These are phyloP conservation scores for Microbotryum saponariae DNA, from an alignment of 1,284 basidiomycete genomes.

Conservation along the genomic window DNA sequence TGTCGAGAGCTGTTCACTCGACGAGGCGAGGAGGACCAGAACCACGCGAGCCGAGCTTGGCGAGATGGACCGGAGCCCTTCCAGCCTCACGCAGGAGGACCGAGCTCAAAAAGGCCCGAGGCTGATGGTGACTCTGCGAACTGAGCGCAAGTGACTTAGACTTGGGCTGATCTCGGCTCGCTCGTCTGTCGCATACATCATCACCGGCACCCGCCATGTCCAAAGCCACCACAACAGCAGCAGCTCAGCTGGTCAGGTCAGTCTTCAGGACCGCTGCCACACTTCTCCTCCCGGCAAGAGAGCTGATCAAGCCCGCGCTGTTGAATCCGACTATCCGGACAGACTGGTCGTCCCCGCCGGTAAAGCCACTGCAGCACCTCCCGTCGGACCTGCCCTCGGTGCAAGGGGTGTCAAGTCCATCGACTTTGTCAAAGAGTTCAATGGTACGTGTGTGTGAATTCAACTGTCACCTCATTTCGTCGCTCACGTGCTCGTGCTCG, in stretches of 20 bases:
- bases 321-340: neutral
- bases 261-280: neutral
- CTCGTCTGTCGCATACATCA: neutral
- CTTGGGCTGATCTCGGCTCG: no score
- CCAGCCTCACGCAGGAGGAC: no score
- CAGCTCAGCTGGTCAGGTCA: slow-evolving; percentile 26
- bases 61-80: no score
- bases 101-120: no score
- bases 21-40: no score
- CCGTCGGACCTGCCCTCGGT: slow-evolving; percentile 93
- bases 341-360: slow-evolving; percentile 82
- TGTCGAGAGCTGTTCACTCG: no score
- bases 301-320: neutral
- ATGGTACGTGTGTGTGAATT: slow-evolving; percentile 3
- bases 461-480: neutral
- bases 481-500: neutral
- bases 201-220: slow-evolving; percentile 47
- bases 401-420: slow-evolving; percentile 98
- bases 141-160: no score
- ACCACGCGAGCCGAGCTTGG: no score
- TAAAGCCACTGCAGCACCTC: slow-evolving; percentile 91
- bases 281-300: no score
- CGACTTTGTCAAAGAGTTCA: slow-evolving; percentile 95
- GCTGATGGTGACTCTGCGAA: no score
- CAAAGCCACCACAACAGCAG: slow-evolving; percentile 51